Base-by-base conservation (phyloP, 2,329 filamentous ascomycete species). In the Fusarium luffae region DNA sequence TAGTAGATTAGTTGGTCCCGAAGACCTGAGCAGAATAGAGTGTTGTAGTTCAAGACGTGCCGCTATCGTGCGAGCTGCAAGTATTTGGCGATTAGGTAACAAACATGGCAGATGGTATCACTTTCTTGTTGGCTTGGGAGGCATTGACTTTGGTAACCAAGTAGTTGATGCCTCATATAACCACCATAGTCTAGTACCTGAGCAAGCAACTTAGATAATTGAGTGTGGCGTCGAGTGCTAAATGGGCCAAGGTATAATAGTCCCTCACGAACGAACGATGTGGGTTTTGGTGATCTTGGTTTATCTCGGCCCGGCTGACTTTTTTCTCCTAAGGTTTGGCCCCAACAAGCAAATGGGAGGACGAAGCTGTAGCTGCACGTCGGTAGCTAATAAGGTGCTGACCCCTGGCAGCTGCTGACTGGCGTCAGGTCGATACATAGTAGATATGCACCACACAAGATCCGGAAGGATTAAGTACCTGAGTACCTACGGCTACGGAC, bases 351-450 rank as follows among this genome's bases (percentile, higher is more conserved):
- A 52, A 27, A n/a, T 21, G 9, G 16, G 27, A 25, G 27, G n/a
- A 13, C 34, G 13, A 21, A 9, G 13, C n/a, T 12, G 32, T n/a
- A 52, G 49, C 32, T 42, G 49, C 28, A 25, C 18, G 12, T 30
- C 37, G 28, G 41, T 14, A 54, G 21, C 54, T 64, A 70, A 58
- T 52, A 70, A 61, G 54, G 68, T 70, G 67, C 68, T 68, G 59
- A 60, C 18, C 34, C 34, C 34, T 37, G 34, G 34, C 58, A 23
- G 47, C 42, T 70, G 56, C 59, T 64, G 30, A 51, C 60, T 41
- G 25, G 23, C 49, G 19, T 52, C 11, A 19, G 21, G 23, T 27
- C 25, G 16, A 28, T 28, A 28, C 28, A 28, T 28, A 28, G 28
- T 28, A 28, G 11, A 16, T 51, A 27, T 19, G 18, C n/a, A 37